Base-by-base conservation (phyloP, 768 basidiomycete species). In the Thelephora aurantiotincta region DNA sequence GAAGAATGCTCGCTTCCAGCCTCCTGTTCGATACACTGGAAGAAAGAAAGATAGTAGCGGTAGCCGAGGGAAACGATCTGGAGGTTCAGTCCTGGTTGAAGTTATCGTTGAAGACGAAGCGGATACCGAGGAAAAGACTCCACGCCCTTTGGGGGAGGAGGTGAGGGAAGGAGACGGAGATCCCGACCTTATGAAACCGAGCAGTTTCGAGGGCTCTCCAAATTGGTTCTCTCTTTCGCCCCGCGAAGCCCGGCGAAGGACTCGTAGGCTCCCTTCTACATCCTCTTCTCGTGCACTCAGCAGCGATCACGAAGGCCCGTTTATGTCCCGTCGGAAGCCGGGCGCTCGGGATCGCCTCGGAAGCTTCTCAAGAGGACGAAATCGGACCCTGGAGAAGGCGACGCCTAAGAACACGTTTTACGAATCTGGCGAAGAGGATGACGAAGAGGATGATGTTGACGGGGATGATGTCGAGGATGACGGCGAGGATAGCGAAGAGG, bases 151-250 rank as follows among this genome's bases (percentile, higher is more conserved):
- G 2, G 13, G 33, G 9, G 34, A 33, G 5, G 38, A 50, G 6
- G 48, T 35, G 9, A 9, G 26, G 36, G 55, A 55, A 33, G 59
- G 50, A 30, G 54, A 53, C 34, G 56, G 50, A 20, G 58, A 59
- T 1, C 45, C 48, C 7, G 33, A 48, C 30, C 33, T n/a, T 2
- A 45, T 55, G 2, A 52, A 51, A 37, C 44, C 26, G 26, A 30
- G 26, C 47, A 6, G 50, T 49, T 16, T 33, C 51, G 4, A 56
- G 57, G 44, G 49, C 55, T 13, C 57, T 54, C 47, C 57, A 53
- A 55, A 57, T 49, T 80, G 75, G 71, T 57, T 80, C 26, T 68
- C 74, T 2, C 58, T 78, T 20, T 79, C 77, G 11, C 75, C 80
- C 0, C 74, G 69, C 57, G 64, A 66, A 42, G 73, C 72, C 2